These are phyloP conservation scores for Funneliformis caledonium DNA, from an alignment of 371 early-diverging fungal species.

Conservation along the genomic window DNA sequence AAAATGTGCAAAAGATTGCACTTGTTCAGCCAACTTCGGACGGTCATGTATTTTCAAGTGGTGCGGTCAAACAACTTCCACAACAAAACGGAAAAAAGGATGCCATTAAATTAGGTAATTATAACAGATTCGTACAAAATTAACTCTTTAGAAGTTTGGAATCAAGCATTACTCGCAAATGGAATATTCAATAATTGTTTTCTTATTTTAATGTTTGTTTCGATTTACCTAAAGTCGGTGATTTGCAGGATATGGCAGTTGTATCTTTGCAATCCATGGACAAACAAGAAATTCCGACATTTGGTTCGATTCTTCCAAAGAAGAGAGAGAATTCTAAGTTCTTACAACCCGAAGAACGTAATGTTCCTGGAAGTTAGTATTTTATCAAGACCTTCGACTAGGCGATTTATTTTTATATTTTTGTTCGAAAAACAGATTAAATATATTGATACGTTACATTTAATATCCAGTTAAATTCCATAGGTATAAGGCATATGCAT, in stretches of 20 bases:
- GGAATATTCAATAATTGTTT: not conserved
- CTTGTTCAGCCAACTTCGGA: slow-evolving; percentile 8
- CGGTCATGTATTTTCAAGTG: slow-evolving; percentile 33
- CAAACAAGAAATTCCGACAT: slow-evolving; percentile 11
- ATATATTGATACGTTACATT: not conserved
- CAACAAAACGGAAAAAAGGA: not conserved
- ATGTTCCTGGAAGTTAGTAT: slow-evolving; percentile 2
- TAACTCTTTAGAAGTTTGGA: not conserved
- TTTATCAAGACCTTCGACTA: not conserved
- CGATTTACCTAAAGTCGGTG: not conserved
- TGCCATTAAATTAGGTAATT: slow-evolving; percentile 8
- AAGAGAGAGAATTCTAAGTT: not conserved
- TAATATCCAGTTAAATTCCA: slow-evolving; percentile 12
- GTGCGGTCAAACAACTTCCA: not conserved
- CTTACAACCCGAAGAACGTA: not conserved
- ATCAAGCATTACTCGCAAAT: not conserved
- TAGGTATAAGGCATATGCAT: slow-evolving; percentile 17
- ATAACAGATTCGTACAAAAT: not conserved
- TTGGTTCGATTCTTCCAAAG: slow-evolving; percentile 10
- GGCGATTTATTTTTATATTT: not conserved
- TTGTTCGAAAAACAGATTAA: not conserved
- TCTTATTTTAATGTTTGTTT: not conserved
- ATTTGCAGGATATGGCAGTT: slow-evolving; percentile 4
- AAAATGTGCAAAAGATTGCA: slow-evolving; percentile 17
- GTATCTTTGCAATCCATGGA: slow-evolving; percentile 15